Evolutionary conservation across 2,329 filamentous ascomycete genomes (phyloP).

Genomic region (Penicillium sp.): DNA sequence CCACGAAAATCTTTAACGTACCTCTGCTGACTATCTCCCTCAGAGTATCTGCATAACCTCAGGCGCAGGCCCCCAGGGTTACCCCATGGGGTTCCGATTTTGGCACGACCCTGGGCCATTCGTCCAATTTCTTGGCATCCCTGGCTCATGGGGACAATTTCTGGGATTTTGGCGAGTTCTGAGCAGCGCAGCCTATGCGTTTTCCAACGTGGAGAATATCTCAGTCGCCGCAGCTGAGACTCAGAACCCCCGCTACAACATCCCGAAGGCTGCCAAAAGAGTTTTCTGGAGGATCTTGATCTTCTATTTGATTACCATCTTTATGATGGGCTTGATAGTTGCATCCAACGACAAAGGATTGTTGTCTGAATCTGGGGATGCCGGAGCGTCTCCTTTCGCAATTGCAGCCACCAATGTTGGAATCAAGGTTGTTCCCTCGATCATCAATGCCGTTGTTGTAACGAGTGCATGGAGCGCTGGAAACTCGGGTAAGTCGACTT

Average conservation of each 20-base stretch:
- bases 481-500: conserved; percentile 30
- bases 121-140: conserved; percentile 44
- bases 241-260: conserved; percentile 49
- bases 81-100: conserved; percentile 42
- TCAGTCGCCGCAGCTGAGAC: conserved; percentile 54
- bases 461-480: conserved; percentile 38
- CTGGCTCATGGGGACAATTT: conserved; percentile 47
- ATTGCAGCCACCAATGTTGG: conserved; percentile 50
- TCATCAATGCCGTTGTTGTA: conserved; percentile 6
- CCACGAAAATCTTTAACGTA: not conserved
- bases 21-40: not conserved
- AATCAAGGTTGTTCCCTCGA: conserved; percentile 19
- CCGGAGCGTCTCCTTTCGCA: conserved; percentile 14
- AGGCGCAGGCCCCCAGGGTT: conserved; percentile 33
- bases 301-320: conserved; percentile 57
- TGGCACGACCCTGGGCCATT: conserved; percentile 44
- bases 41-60: conserved; percentile 28
- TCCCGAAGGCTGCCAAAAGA: conserved; percentile 54
- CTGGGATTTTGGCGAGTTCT: conserved; percentile 40
- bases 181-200: conserved; percentile 11
- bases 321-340: conserved; percentile 44
- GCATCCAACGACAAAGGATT: conserved; percentile 50
- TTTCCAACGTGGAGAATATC: conserved; percentile 48
- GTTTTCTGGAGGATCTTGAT: conserved; percentile 56
- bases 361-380: conserved; percentile 24